Evolutionary conservation across 2,329 filamentous ascomycete genomes (phyloP), one percentile per base, ranked within the genome.

Genomic region (Talaromyces pinophilus): DNA sequence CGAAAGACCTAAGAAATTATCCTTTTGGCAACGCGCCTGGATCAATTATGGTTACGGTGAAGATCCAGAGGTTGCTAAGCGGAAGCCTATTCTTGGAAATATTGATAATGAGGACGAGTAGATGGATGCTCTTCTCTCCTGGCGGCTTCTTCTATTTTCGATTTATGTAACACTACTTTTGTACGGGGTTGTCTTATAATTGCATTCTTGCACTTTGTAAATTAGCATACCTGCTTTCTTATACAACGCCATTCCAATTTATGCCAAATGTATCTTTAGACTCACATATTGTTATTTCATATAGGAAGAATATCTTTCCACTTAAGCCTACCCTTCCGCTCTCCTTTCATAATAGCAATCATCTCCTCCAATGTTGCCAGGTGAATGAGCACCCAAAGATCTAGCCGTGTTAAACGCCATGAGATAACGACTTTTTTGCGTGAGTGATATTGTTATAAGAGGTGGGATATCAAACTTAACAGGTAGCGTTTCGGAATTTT

Each of bases 61-160:
- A 68, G 75, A 79, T 59, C 79, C 80, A 52, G 73, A 79, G 63
- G 73, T 72, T 13, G 64, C 75, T 57, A 75, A 72, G 69, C 73
- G 73, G 65, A 79, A 81, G 70, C 75, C 78, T 25, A 76, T 82
- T 35, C 48, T 80, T 61, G 78, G 77, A n/a, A 79, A 81, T 65
- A 63, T 79, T 17, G 77, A 78, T 63, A 73, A 68, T 22, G 77
- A 79, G 67, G 69, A 61, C 35, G 66, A 72, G 40, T 74, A 67
- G 57, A 59, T 28, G 54, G 57, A 54, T 33, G 25, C 38, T 28
- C 22, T 52, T 52, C 25, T n/a, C 13, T 50, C 11, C 57, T 46
- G 65, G 44, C 54, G 35, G 44, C 35, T 33, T 25, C 5, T n/a
- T 40, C 65, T 38, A 40, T 67, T 59, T 19, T 38, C 50, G 62